phyloP scores from a whole-genome alignment of 495 filamentous ascomycete species.

The Penicillium flavigenum region DNA sequence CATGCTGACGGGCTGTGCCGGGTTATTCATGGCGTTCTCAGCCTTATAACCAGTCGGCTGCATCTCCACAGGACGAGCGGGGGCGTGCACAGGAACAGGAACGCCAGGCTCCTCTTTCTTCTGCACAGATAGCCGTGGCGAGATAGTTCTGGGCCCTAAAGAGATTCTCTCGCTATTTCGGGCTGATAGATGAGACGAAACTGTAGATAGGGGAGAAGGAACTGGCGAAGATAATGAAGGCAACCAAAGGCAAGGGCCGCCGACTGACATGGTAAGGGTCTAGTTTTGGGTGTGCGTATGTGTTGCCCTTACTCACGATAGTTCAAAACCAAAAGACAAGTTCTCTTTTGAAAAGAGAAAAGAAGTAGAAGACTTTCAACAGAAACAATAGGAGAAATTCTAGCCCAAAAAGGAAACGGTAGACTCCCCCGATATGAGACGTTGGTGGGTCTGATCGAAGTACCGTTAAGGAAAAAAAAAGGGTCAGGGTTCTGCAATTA shows the following conservation, averaged over 20 bases:
- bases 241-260: conserved; percentile 45
- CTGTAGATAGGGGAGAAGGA: conserved; percentile 38
- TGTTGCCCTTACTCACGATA: neutral
- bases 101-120: conserved; percentile 26
- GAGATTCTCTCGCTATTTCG: conserved; percentile 36
- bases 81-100: conserved; percentile 9
- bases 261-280: conserved; percentile 44
- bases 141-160: conserved; percentile 24
- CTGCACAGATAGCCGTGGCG: conserved; percentile 24
- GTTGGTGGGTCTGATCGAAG: conserved; percentile 37
- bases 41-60: conserved; percentile 35
- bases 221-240: conserved; percentile 40
- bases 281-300: neutral
- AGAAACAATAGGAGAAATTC: conserved; percentile 7
- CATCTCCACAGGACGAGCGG: conserved; percentile 29
- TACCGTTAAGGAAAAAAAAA: conserved; percentile 23
- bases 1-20: conserved; percentile 16
- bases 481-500: conserved; percentile 30
- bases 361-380: neutral
- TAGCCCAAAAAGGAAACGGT: conserved; percentile 16
- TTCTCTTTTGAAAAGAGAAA: neutral
- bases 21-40: conserved; percentile 37
- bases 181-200: conserved; percentile 36
- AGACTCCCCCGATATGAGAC: conserved; percentile 29
- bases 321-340: neutral